Conservation (phyloP, 169 alveolate species). For the Babesia ovata region DNA sequence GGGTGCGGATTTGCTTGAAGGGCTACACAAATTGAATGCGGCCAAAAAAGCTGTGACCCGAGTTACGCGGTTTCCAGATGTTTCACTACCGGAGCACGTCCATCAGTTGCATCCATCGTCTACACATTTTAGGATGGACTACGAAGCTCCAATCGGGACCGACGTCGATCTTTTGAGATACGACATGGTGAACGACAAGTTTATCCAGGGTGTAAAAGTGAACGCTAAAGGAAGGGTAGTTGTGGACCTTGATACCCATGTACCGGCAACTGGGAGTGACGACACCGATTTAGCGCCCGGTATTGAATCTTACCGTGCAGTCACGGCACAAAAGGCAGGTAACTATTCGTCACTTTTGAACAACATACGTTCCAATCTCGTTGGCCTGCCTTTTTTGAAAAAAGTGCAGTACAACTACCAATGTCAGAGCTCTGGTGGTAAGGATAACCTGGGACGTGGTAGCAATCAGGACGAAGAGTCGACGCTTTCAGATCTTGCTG, state of each 20-base stretch:
- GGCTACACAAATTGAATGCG: constrained; percentile 12
- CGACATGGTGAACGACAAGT: constrained; percentile 39
- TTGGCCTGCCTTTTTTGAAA: constrained; percentile 42
- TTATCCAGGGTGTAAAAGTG: constrained; percentile 51
- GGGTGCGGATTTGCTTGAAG: constrained; percentile 7
- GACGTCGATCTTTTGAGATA: constrained; percentile 43
- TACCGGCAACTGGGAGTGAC: not conserved
- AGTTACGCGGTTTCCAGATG: not conserved
- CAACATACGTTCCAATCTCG: constrained; percentile 3
- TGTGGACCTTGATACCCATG: constrained; percentile 50
- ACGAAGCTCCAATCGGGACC: constrained; percentile 50
- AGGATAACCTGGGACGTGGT: not conserved
- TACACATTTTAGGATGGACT: constrained; percentile 60
- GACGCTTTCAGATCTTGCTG: constrained; percentile 29
- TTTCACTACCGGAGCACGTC: not conserved
- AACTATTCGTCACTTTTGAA: constrained; percentile 11
- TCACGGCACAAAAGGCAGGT: constrained; percentile 19
- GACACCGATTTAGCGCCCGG: constrained; percentile 13
- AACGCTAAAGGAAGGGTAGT: constrained; percentile 55
- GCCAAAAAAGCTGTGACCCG: not conserved
- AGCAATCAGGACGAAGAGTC: constrained; percentile 10
- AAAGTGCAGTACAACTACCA: constrained; percentile 53
- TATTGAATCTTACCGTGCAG: constrained; percentile 39
- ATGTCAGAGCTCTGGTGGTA: constrained; percentile 67
- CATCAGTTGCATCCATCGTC: constrained; percentile 31